Base-by-base conservation (phyloP, 2,329 filamentous ascomycete species). In the Pyrenophora tritici-repentis region DNA sequence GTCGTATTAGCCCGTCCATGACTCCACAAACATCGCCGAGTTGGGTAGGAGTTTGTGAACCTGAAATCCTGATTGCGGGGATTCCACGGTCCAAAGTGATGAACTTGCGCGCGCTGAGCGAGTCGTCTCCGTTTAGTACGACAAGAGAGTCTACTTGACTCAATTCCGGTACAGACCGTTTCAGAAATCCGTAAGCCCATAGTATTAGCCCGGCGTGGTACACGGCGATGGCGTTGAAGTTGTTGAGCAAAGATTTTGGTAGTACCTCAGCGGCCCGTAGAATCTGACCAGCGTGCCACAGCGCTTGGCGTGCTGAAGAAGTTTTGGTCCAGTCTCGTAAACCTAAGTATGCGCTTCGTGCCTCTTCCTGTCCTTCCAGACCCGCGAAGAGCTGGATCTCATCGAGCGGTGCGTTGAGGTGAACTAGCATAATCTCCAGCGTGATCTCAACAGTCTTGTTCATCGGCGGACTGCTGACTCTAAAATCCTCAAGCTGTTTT, bases 231-330 rank as follows among this genome's bases (percentile, higher is more conserved):
- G 86, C 86, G 55, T 84, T 83, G 66, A 90, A 89, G 55, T 87
- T 84, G 36, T 83, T 82, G 3, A 89, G 70, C 9, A 81, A 76
- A 0, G 79, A 78, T 1, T 74, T 67, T 0, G 83, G 79, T 40
- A 86, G 81, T 40, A 73, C 53, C 61, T 80, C 82, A 2, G 85
- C 86, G 34, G 82, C 80, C 6, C 84, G 80, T 4, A 90, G 67
- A 1, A 88, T 79, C 67, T 89, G 87, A 0, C 85, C 86, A 1
- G 87, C 87, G 58, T 87, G 85, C 81, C 83, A 89, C 1, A 89
- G 66, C 8, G 86, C 83, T 53, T 82, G 81, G 22, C 85, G 78
- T 6, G 84, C 81, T 17, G 83, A 79, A 1, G 74, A 62, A 33
- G 77, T 84, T 29, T 78, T 76, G 0, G 78, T 78, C 86, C 86